Conservation (phyloP, 805 yeast species). For the Ogataea glucozyma region DNA sequence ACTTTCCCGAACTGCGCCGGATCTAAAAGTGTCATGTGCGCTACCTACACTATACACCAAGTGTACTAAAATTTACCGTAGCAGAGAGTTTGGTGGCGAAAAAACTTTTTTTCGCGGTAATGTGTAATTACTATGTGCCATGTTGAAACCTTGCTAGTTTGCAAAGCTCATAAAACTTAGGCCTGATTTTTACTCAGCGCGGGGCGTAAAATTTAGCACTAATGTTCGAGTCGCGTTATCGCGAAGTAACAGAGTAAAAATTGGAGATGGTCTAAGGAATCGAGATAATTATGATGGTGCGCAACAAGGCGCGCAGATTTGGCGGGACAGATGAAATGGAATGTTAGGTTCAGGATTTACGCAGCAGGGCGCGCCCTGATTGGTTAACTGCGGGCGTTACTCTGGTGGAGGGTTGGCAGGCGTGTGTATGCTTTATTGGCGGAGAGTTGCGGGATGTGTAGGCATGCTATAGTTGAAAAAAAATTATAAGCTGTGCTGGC, state of each 20-base stretch:
- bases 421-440: neutral
- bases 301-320: conserved; percentile 7
- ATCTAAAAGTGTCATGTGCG: conserved; percentile 2
- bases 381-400: neutral
- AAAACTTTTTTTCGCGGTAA: conserved; percentile 1
- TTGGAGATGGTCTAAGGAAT: conserved; percentile 4
- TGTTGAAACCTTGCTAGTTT: conserved; percentile 1
- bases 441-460: conserved; percentile 8
- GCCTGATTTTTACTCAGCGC: conserved; percentile 11
- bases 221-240: conserved; percentile 6
- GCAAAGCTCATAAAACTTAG: conserved; percentile 1
- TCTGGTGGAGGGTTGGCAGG: conserved; percentile 3
- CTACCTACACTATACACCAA: neutral
- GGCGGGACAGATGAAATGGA: conserved; percentile 1
- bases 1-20: neutral
- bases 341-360: conserved; percentile 7
- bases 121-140: conserved; percentile 8
- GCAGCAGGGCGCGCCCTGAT: conserved; percentile 6
- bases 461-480: neutral
- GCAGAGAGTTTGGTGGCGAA: conserved; percentile 8
- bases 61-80: conserved; percentile 6
- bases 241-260: conserved; percentile 7
- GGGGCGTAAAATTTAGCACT: conserved; percentile 16
- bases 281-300: conserved; percentile 3
- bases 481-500: conserved; percentile 4